Evolutionary conservation across 352 stramenopile genomes (phyloP).

Genomic region (Globisporangium recalcitrans): DNA sequence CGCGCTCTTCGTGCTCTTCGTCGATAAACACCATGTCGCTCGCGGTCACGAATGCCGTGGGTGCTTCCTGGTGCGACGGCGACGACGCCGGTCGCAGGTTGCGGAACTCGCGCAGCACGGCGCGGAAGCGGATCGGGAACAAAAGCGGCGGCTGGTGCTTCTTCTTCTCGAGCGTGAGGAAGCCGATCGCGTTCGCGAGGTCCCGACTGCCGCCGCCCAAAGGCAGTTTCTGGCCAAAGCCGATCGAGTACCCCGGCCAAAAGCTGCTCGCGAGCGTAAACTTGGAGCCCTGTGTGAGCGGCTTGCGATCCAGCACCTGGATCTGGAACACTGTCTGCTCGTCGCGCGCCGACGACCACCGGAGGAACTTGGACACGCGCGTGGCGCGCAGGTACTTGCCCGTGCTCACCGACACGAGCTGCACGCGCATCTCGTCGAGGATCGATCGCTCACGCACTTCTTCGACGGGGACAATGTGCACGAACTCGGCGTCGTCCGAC

Average conservation of each 20-base stretch:
- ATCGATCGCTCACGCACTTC: slow-evolving; percentile 52
- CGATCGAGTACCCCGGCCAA: slow-evolving; percentile 41
- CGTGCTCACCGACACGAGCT: slow-evolving; percentile 41
- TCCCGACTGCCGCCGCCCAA: slow-evolving; percentile 41
- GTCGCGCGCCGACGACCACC: slow-evolving; percentile 50
- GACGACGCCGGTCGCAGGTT: slow-evolving; percentile 21
- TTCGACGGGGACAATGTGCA: slow-evolving; percentile 49
- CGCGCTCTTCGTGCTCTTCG: slow-evolving; percentile 35
- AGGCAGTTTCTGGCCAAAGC: slow-evolving; percentile 54
- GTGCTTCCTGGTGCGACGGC: slow-evolving; percentile 14
- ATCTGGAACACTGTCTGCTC: slow-evolving; percentile 63
- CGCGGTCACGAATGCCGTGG: slow-evolving; percentile 42
- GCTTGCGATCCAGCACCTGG: slow-evolving; percentile 47
- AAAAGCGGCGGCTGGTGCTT: slow-evolving; percentile 55
- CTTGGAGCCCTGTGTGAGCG: slow-evolving; percentile 39
- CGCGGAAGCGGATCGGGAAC: slow-evolving; percentile 56
- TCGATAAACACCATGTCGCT: slow-evolving; percentile 51
- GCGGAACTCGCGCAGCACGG: slow-evolving; percentile 30
- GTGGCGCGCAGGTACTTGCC: slow-evolving; percentile 58
- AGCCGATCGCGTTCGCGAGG: slow-evolving; percentile 49
- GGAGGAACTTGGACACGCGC: slow-evolving; percentile 61
- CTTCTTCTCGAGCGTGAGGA: slow-evolving; percentile 60
- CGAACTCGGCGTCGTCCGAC: slow-evolving; percentile 38
- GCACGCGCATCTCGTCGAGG: slow-evolving; percentile 54
- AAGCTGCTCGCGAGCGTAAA: slow-evolving; percentile 60